Conservation (phyloP, 2,329 filamentous ascomycete species). For the Cercospora sojina region DNA sequence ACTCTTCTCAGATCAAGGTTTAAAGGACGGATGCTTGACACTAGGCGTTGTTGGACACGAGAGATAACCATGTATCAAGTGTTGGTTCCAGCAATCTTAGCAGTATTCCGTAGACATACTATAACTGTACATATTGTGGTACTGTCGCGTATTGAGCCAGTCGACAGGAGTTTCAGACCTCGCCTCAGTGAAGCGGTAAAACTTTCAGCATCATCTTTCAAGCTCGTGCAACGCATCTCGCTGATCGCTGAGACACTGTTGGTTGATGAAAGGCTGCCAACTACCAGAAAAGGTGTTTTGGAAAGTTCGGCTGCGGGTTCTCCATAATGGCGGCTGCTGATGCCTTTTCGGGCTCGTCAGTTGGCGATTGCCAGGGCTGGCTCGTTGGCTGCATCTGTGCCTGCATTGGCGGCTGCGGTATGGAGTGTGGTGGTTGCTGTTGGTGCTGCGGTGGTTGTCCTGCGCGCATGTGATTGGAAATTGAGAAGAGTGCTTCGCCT, state of each 20-base stretch:
- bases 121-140: neutral
- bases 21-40: neutral
- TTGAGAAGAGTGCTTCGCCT: conserved; percentile 27
- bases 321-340: conserved; percentile 1
- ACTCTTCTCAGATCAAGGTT: conserved; percentile 16
- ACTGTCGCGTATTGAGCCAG: neutral
- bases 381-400: neutral
- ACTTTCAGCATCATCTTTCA: conserved; percentile 5
- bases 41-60: neutral
- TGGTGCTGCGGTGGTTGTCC: conserved; percentile 8
- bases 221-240: neutral
- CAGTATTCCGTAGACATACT: conserved; percentile 1
- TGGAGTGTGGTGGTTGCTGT: conserved; percentile 6
- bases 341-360: neutral
- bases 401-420: conserved; percentile 6
- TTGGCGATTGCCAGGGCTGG: conserved; percentile 11
- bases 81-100: neutral
- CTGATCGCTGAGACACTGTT: conserved; percentile 1
- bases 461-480: conserved; percentile 20
- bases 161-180: neutral
- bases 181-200: neutral
- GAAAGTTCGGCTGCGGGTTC: conserved; percentile 18
- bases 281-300: conserved; percentile 29
- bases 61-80: no score
- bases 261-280: neutral